Base-by-base conservation (phyloP, 2,329 filamentous ascomycete genomes). In the Beauveria sp. region DNA sequence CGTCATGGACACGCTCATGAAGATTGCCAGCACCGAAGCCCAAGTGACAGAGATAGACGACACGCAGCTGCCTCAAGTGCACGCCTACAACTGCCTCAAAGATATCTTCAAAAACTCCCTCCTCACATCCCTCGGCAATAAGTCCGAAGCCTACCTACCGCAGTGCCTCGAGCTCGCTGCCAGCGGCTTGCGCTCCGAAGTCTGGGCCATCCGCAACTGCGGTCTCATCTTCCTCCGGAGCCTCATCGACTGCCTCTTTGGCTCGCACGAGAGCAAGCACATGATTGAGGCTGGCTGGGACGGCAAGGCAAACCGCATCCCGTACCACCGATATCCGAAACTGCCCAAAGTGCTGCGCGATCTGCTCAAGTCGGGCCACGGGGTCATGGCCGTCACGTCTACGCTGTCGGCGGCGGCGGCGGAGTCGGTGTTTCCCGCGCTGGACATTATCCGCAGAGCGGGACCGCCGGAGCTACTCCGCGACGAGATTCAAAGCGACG, bases 151-250 rank as follows among this genome's bases (percentile, higher is more conserved):
- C 0, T 88, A 92, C 67, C 80, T 97, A 8, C 86, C 89, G 9
- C 79, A 85, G 34, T 88, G 88, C 40, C 79, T 99, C 4, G 83
- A 88, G 64, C 80, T 98, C n/a, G 92, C 93, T 1, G 90, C 90
- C 12, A 83, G 83, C 63, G 91, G 89, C 57, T 80, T 99, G 18
- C 88, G 86, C 50, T 95, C 91, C 0, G 83, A 89, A 63, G 85
- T 95, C 24, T 99, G 95, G 95, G 91, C 93, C 0, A 92, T 99
- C 62, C 88, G 93, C 1, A 99, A 99, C 72, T 97, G 92, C 67
- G 92, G 92, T 2, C 76, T 98, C 40, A 89, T 98, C 76, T 84
- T 99, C 7, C 87, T 98, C 66, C 86, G 93, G 60, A 91, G 91
- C 64, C 79, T 97, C 5, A 89, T 96, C 58, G 90, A 95, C 70